Base-by-base conservation (phyloP, 805 yeast genomes). In the Zygoascus bituminiphila region DNA sequence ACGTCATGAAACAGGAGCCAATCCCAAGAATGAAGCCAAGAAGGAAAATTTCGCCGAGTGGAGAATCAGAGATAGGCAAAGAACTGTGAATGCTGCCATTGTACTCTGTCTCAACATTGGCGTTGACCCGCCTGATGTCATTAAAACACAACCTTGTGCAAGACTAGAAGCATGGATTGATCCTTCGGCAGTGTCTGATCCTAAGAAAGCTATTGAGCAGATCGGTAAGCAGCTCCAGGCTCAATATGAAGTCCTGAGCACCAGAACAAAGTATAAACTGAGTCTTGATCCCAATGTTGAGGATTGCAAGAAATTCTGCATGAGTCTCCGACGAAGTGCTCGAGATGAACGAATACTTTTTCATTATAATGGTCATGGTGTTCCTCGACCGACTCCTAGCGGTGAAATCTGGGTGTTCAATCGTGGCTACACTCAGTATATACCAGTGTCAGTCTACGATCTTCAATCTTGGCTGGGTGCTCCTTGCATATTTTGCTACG, bases 361-460 rank as follows among this genome's bases (percentile, higher is more conserved):
- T 64, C 98, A 93, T 63, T 93, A 93, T 64, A 93, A 93, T 58
- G 98, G 98, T 5, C 98, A 93, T 62, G 98, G 98, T 21, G 98
- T 93, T 1, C 98, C 98, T 0, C 88, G 88, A 58, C 98, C 98
- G 0, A 93, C 98, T 0, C 81, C 88, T 31, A 79, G 89, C 42
- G 98, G 98, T 21, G 98, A 93, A 62, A 87, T 93, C 23, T 93
- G 98, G 98, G 98, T 93, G 9, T 93, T 93, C 70, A 93, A 93
- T 65, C 73, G 97, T 56, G 96, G 96, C 1, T 93, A 89, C 63
- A 93, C 98, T 1, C 98, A 93, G 67, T 93, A 93, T 63, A 93
- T 93, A 50, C 98, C 98, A 0, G 93, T 93, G 1, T 86, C 96
- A 8, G 68, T 93, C n/a, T 88, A 86, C 64, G 98, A 93, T 60